These are phyloP conservation scores for Blastobotrys malaysiensis DNA, from an alignment of 1,139 yeast genomes.

Conservation along the genomic window DNA sequence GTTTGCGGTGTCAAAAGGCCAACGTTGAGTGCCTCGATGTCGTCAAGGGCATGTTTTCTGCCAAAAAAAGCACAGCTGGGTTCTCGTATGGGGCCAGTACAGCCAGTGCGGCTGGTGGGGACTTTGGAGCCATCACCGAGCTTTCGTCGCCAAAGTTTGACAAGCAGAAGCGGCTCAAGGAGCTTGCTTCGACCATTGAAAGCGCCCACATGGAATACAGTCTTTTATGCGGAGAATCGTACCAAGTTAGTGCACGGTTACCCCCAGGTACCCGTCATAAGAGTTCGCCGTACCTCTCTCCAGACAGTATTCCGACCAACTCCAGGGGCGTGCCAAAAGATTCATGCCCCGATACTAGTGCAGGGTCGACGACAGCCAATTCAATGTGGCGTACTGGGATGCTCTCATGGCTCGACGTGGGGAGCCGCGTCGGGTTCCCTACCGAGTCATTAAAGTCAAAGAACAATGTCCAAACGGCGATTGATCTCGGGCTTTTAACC, in stretches of 20 bases:
- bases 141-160: background rate
- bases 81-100: background rate
- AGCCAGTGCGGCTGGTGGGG: background rate
- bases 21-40: background rate
- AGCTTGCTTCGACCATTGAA: background rate
- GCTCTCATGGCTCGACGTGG: background rate
- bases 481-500: constrained; percentile 31
- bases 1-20: constrained; percentile 8
- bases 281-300: background rate
- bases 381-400: background rate
- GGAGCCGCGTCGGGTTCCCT: background rate
- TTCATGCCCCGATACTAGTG: background rate
- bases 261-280: background rate
- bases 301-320: background rate
- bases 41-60: background rate
- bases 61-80: background rate
- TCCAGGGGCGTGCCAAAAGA: background rate
- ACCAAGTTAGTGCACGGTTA: background rate
- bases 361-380: background rate
- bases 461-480: constrained; percentile 41
- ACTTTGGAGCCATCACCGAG: background rate
- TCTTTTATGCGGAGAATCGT: background rate
- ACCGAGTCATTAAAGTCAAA: background rate
- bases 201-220: background rate
- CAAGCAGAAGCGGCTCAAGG: background rate